Evolutionary conservation across 129 eudicot species (phyloP), one percentile per base, ranked within the genome.

Genomic region (Solidago caesia): DNA sequence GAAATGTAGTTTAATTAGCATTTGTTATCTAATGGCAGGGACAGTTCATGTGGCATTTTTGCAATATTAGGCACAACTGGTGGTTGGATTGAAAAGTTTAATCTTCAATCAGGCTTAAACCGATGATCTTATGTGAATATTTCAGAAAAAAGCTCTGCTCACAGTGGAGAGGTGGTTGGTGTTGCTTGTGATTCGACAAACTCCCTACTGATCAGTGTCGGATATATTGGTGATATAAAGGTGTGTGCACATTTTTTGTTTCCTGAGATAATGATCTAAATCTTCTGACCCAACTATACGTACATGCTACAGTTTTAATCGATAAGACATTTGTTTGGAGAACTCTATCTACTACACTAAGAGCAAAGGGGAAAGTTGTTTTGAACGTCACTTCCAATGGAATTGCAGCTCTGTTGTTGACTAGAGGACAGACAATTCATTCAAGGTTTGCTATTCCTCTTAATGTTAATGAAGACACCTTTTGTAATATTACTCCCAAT

Each of bases 121-220:
- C 88, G 99, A 64, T 97, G 99, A 49, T 87, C 84, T 75, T 95
- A 87, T 63, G 59, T 87, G 59, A 96, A 95, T 68, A 70, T 25
- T 29, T 80, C 84, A 48, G 94, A 81, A 74, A 70, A 72, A 75
- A 76, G 68, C 39, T 79, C 77, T 81, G 97, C 96, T 57, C 99
- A 95, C 63, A 75, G 81, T 79, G 94, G 94, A 69, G 99, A 89
- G 80, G 94, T 91, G 26, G 85, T 94, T 73, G 99, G 99, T 13
- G 82, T 94, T 52, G 97, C 94, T 9, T 95, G 97, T 84, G 99
- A 95, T 82, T 89, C 99, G 39, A 91, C 99, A 68, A 95, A 95
- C 76, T 80, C 95, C 62, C 68, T 89, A 49, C 71, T 94, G 97
- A 87, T 91, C 41, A 94, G 96, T 82, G 96, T 91, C 7, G 99